Evolutionary conservation across 2,329 filamentous ascomycete species (phyloP).

Genomic region (Teratosphaeria gauchensis): DNA sequence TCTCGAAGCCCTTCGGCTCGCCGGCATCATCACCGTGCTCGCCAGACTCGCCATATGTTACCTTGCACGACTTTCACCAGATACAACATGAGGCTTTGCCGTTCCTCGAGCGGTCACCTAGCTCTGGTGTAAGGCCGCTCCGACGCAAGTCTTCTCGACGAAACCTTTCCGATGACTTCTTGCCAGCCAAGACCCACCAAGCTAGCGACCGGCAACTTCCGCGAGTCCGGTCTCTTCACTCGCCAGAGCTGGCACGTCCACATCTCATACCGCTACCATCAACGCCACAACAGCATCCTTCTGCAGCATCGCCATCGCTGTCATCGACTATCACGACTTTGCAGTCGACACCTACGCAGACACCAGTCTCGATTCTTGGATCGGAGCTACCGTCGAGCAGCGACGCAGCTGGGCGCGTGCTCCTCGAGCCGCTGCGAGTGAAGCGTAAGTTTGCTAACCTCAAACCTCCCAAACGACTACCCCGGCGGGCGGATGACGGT

Average conservation of each 20-base stretch:
- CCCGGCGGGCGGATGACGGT: constrained; percentile 8
- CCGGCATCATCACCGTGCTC: not conserved
- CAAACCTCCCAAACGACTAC: constrained; percentile 22
- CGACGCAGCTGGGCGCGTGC: not conserved
- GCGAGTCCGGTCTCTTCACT: not conserved
- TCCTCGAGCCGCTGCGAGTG: constrained; percentile 8
- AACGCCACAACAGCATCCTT: not conserved
- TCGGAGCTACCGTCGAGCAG: not conserved
- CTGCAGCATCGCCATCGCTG: constrained; percentile 7
- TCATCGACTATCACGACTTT: constrained; percentile 10
- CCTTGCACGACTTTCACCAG: not conserved
- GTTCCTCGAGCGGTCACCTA: not conserved
- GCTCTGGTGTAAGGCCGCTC: not conserved
- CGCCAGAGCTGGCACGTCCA: not conserved
- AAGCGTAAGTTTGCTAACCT: constrained; percentile 23
- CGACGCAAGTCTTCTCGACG: constrained; percentile 4
- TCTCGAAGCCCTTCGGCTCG: constrained; percentile 5
- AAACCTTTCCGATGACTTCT: constrained; percentile 1
- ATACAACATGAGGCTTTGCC: not conserved
- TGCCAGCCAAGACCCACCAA: not conserved
- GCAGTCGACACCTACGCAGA: constrained; percentile 7
- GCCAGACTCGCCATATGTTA: constrained; percentile 1
- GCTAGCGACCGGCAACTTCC: not conserved
- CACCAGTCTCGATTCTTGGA: not conserved
- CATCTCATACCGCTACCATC: constrained; percentile 1